Conservation (phyloP, 768 basidiomycete species). For the Cystoderma amianthinum region DNA sequence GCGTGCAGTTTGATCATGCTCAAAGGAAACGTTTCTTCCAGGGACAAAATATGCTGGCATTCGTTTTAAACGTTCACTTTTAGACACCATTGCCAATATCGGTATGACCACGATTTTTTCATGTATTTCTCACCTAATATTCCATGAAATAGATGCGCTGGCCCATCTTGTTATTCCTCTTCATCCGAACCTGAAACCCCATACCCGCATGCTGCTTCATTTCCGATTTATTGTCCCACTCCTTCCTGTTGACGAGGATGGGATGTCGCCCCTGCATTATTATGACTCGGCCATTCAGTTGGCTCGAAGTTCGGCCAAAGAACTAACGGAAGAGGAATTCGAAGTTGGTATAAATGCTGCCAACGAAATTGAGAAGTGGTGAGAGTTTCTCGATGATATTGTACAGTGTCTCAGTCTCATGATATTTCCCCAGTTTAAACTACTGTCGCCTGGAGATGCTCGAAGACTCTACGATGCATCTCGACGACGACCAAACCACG, state of each 20-base stretch:
- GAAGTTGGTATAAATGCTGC: slow-evolving; percentile 55
- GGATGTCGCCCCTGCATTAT: slow-evolving; percentile 64
- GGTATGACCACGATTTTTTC: slow-evolving; percentile 29
- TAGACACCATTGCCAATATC: slow-evolving; percentile 64
- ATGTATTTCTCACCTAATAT: not conserved
- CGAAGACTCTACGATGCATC: slow-evolving; percentile 43
- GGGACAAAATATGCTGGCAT: slow-evolving; percentile 56
- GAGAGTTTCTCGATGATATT: slow-evolving; percentile 10
- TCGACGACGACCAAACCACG: slow-evolving; percentile 14
- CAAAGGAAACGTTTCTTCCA: slow-evolving; percentile 8
- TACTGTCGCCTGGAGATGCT: slow-evolving; percentile 64
- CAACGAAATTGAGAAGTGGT: slow-evolving; percentile 57
- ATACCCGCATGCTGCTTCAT: slow-evolving; percentile 73
- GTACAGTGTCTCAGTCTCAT: not conserved
- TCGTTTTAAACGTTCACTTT: slow-evolving; percentile 60
- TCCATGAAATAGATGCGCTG: slow-evolving; percentile 42
- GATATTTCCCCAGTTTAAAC: slow-evolving; percentile 36
- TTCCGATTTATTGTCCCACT: slow-evolving; percentile 72
- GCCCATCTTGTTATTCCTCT: slow-evolving; percentile 70
- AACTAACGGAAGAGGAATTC: slow-evolving; percentile 66
- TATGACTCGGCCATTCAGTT: slow-evolving; percentile 76
- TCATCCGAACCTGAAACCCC: slow-evolving; percentile 62
- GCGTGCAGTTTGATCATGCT: not conserved
- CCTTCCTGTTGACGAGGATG: slow-evolving; percentile 49
- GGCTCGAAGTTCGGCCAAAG: slow-evolving; percentile 51